These are phyloP conservation scores for Daldinia vernicosa DNA, from an alignment of 495 filamentous ascomycete genomes.

Conservation along the genomic window DNA sequence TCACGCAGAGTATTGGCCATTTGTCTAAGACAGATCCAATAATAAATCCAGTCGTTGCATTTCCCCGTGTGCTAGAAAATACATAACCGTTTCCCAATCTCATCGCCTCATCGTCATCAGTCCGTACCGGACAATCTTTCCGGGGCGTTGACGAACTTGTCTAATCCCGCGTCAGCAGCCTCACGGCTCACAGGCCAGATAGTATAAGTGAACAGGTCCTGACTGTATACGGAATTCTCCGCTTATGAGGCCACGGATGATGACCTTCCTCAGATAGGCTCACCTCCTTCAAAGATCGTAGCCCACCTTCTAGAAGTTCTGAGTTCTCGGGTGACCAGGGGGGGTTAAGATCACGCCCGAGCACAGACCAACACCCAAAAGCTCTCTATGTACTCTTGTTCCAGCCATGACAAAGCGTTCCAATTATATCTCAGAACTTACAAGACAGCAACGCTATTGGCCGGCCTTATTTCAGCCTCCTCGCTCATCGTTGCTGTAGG, in stretches of 20 bases:
- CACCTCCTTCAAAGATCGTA: constrained; percentile 5
- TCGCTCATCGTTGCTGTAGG: neutral
- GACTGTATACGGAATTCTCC: neutral
- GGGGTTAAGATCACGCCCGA: neutral
- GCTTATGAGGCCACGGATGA: constrained; percentile 23
- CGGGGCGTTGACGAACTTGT: neutral
- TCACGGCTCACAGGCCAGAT: neutral
- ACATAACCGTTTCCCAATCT: neutral
- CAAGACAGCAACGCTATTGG: neutral
- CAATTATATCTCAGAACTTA: constrained; percentile 30
- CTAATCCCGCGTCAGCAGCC: constrained; percentile 36
- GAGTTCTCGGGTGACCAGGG: neutral
- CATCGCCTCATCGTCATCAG: neutral
- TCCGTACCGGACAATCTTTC: neutral
- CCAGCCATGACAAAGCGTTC: constrained; percentile 39
- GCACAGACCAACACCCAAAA: constrained; percentile 26
- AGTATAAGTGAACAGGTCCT: neutral
- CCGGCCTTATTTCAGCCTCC: constrained; percentile 11
- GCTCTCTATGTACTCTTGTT: constrained; percentile 2
- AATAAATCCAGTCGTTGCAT: neutral
- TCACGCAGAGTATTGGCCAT: neutral
- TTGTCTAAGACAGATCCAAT: neutral
- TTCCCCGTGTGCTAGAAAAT: neutral
- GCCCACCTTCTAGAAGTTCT: neutral
- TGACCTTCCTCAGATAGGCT: constrained; percentile 7